Evolutionary conservation across 805 yeast species (phyloP).

Genomic region (Wickerhamiella galacta): DNA sequence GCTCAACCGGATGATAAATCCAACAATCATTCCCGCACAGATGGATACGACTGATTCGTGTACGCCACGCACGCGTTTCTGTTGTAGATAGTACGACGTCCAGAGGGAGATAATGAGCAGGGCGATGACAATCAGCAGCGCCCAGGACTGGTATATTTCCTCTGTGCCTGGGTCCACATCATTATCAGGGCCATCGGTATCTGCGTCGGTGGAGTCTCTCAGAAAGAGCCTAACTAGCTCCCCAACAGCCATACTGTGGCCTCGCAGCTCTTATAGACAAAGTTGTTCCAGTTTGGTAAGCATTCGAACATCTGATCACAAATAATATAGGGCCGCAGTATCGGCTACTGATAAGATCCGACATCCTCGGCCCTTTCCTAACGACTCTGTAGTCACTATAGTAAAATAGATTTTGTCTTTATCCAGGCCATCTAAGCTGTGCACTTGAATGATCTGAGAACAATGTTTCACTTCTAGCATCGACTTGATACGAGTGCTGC

Average conservation of each 20-base stretch:
- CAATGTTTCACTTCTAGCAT: too few relatives aligned
- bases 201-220: constrained; percentile 25
- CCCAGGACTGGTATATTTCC: constrained; percentile 96
- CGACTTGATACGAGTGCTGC: too few relatives aligned
- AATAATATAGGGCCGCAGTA: too few relatives aligned
- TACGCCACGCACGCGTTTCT: constrained; percentile 79
- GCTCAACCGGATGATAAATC: constrained; percentile 69
- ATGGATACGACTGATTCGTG: constrained; percentile 95
- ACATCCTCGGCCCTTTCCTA: too few relatives aligned
- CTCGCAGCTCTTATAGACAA: too few relatives aligned
- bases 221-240: constrained; percentile 8
- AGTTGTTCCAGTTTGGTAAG: too few relatives aligned
- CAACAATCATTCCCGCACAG: constrained; percentile 93
- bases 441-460: too few relatives aligned
- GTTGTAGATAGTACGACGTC: constrained; percentile 89
- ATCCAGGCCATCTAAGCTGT: too few relatives aligned
- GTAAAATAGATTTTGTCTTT: too few relatives aligned
- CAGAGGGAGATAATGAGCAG: constrained; percentile 77
- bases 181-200: constrained; percentile 26
- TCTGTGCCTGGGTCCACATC: constrained; percentile 75
- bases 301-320: too few relatives aligned
- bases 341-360: too few relatives aligned
- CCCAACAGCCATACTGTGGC: neutral
- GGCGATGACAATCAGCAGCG: constrained; percentile 68
- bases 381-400: too few relatives aligned